These are phyloP conservation scores for Tetrastigma voinierianum DNA, from an alignment of 164 flowering plant species.

Conservation along the genomic window DNA sequence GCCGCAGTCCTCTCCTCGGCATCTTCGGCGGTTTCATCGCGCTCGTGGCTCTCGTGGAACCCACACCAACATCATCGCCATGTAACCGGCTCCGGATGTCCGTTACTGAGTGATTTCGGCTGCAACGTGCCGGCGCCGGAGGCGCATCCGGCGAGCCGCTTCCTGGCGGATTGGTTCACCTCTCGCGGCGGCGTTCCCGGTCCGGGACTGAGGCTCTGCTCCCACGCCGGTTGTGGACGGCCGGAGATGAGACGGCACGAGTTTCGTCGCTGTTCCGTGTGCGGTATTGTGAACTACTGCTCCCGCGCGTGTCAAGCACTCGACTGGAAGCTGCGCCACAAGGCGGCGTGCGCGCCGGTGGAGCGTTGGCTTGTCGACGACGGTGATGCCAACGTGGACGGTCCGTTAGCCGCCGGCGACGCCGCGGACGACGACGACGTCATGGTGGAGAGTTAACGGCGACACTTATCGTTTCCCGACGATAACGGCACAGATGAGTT, in stretches of 20 bases:
- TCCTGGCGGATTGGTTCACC: conserved; percentile 75
- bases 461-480: conserved; percentile 6
- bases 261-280: conserved; percentile 87
- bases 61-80: conserved; percentile 20
- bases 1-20: conserved; percentile 44
- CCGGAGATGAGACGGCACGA: conserved; percentile 87
- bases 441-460: conserved; percentile 24
- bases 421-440: conserved; percentile 24
- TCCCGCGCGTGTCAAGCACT: conserved; percentile 96
- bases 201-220: conserved; percentile 62
- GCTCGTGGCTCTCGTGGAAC: conserved; percentile 47
- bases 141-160: conserved; percentile 72
- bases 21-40: conserved; percentile 15
- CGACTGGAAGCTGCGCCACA: conserved; percentile 89
- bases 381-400: conserved; percentile 29
- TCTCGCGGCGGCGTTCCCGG: conserved; percentile 32
- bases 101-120: conserved; percentile 85
- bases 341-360: conserved; percentile 61
- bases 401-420: conserved; percentile 13
- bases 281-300: conserved; percentile 87
- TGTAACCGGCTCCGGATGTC: conserved; percentile 43
- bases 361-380: conserved; percentile 50
- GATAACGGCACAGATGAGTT: conserved; percentile 8
- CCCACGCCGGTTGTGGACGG: conserved; percentile 77
- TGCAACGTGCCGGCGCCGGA: conserved; percentile 84